Conservation (phyloP, 176 grass and related monocot genomes). For the Olyra latifolia region DNA sequence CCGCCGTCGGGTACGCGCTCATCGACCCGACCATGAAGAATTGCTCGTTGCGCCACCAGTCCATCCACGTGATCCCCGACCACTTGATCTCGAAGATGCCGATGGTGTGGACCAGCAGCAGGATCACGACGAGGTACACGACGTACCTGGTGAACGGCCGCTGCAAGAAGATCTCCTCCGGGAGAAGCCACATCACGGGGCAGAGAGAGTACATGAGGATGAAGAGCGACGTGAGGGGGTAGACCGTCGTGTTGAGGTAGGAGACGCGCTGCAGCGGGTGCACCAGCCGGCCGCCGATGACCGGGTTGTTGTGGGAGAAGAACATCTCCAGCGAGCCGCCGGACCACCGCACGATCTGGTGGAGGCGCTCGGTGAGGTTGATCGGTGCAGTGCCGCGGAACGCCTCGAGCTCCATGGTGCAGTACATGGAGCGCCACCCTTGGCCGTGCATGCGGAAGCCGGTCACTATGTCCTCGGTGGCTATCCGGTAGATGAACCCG, state of each 20-base stretch:
- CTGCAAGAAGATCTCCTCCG: not conserved
- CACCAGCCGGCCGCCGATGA: not conserved
- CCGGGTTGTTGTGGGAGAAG: slow-evolving; percentile 20
- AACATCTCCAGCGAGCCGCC: slow-evolving; percentile 35
- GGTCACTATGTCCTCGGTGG: slow-evolving; percentile 38
- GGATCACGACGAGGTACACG: not conserved
- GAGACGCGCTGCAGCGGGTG: slow-evolving; percentile 7
- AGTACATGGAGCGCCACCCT: slow-evolving; percentile 31
- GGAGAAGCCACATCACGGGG: slow-evolving; percentile 33
- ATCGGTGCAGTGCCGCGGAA: slow-evolving; percentile 37
- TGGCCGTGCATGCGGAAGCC: slow-evolving; percentile 32
- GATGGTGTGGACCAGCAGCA: slow-evolving; percentile 26
- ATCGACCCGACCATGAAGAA: slow-evolving; percentile 33
- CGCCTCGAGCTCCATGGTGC: not conserved
- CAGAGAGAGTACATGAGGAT: not conserved
- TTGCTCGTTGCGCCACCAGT: slow-evolving; percentile 36
- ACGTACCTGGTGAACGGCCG: slow-evolving; percentile 14
- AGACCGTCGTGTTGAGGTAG: slow-evolving; percentile 20
- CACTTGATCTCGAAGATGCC: slow-evolving; percentile 23
- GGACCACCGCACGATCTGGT: slow-evolving; percentile 31
- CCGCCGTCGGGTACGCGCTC: slow-evolving; percentile 18
- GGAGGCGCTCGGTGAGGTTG: slow-evolving; percentile 28
- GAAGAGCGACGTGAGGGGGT: slow-evolving; percentile 28
- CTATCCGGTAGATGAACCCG: slow-evolving; percentile 41
- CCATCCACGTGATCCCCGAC: slow-evolving; percentile 24